phyloP scores from a whole-genome alignment of 257 asterid genomes.

The Anisodus tanguticus region DNA sequence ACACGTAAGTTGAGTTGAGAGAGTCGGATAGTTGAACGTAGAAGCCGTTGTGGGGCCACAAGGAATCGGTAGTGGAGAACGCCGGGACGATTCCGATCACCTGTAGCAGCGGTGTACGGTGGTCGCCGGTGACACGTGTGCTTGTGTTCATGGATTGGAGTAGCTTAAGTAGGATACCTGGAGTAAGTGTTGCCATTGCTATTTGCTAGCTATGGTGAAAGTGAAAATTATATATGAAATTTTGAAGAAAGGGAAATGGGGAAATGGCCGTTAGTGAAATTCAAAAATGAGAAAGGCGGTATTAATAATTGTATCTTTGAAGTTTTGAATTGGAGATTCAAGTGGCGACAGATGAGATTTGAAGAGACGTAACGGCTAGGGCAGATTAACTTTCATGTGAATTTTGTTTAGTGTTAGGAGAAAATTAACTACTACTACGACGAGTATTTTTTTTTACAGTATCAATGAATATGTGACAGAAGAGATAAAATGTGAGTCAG shows the following conservation, averaged over 20 bases:
- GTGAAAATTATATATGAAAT: too few relatives aligned
- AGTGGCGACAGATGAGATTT: not conserved
- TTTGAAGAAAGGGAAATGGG: slow-evolving; percentile 22
- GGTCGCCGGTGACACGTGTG: slow-evolving; percentile 89
- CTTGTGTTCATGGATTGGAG: slow-evolving; percentile 86
- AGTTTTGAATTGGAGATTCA: not conserved
- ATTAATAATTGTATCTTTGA: not conserved
- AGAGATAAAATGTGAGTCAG: too few relatives aligned
- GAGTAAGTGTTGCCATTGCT: slow-evolving; percentile 78
- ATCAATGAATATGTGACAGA: too few relatives aligned
- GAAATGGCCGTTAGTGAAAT: slow-evolving; percentile 27
- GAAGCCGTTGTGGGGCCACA: slow-evolving; percentile 85
- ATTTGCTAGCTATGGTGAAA: not conserved
- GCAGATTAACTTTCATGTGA: too few relatives aligned
- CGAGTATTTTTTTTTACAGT: too few relatives aligned
- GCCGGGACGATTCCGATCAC: slow-evolving; percentile 90
- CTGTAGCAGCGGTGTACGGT: slow-evolving; percentile 89
- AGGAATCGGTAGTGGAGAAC: slow-evolving; percentile 70
- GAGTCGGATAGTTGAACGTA: slow-evolving; percentile 94
- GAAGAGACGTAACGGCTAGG: not conserved
- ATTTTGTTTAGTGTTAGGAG: too few relatives aligned
- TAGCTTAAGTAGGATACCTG: slow-evolving; percentile 86
- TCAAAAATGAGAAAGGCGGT: slow-evolving; percentile 19
- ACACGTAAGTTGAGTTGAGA: slow-evolving; percentile 82
- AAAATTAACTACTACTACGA: too few relatives aligned